These are phyloP conservation scores for Euphorbia lathyris DNA, from an alignment of 345 rosid species.

Conservation along the genomic window DNA sequence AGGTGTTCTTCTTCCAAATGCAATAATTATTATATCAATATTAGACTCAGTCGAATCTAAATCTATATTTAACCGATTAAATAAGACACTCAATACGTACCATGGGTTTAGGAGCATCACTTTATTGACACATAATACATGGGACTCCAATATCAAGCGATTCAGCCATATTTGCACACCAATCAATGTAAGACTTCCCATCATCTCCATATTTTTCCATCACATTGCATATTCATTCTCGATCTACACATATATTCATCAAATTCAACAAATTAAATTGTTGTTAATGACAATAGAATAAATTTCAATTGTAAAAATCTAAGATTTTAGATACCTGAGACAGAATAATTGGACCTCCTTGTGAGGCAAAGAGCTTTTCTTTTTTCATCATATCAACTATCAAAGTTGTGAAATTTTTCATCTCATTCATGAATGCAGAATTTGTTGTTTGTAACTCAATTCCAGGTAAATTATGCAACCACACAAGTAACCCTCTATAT, in stretches of 20 bases:
- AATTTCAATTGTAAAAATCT: neutral
- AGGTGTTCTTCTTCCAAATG: too few species aligned
- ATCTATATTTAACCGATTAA: too few species aligned
- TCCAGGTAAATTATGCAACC: constrained; percentile 14
- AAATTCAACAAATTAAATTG: neutral
- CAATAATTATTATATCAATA: too few species aligned
- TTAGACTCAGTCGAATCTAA: too few species aligned
- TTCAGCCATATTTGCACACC: too few species aligned
- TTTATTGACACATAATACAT: constrained; percentile 80
- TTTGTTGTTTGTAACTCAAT: constrained; percentile 7
- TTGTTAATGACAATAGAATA: neutral
- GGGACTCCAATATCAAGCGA: constrained; percentile 61
- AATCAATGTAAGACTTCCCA: constrained; percentile 55
- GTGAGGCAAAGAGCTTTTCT: constrained; percentile 66
- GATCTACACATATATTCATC: constrained; percentile 32
- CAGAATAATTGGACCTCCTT: constrained; percentile 74
- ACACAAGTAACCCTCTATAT: constrained; percentile 12
- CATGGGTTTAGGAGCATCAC: constrained; percentile 56
- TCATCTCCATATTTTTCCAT: constrained; percentile 44
- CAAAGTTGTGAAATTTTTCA: constrained; percentile 51
- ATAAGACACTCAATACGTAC: constrained; percentile 12
- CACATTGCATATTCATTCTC: constrained; percentile 78
- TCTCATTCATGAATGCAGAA: constrained; percentile 25
- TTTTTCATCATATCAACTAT: constrained; percentile 57
- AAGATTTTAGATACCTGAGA: constrained; percentile 45